Conservation (phyloP, 139 green algal species). For the Chlamydomonas sp. region DNA sequence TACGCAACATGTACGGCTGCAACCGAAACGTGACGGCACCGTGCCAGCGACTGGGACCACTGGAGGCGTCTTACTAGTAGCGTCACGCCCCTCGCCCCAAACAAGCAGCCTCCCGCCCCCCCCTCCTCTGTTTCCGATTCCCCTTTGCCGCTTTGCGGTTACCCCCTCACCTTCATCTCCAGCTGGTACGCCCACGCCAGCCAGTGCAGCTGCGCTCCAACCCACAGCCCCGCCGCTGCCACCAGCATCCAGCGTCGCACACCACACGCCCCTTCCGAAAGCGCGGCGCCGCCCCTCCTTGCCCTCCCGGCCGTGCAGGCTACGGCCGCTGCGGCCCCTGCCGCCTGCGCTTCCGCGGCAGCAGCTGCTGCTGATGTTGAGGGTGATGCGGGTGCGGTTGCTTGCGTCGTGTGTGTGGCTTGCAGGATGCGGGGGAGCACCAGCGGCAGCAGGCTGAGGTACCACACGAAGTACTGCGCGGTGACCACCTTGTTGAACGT, state of each 20-base stretch:
- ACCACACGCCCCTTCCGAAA: too few relatives aligned
- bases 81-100: neutral
- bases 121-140: neutral
- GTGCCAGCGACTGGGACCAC: neutral
- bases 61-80: neutral
- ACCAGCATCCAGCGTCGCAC: constrained; percentile 20
- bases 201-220: constrained; percentile 76
- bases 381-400: too few relatives aligned
- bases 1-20: neutral
- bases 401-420: too few relatives aligned
- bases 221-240: constrained; percentile 50
- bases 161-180: constrained; percentile 67
- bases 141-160: neutral
- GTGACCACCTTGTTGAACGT: constrained; percentile 94
- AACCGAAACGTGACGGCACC: neutral
- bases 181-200: constrained; percentile 82
- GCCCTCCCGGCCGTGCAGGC: neutral
- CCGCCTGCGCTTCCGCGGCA: neutral
- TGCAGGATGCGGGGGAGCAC: constrained; percentile 61
- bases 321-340: neutral
- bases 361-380: too few relatives aligned
- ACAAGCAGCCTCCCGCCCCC: neutral
- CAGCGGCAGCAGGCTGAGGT: constrained; percentile 85
- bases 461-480: constrained; percentile 99
- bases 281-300: neutral